A percentile compares a stretch with the other conserved stretches of the same genome.
phyloP scores from a whole-genome alignment of 371 early-diverging fungal species.

The Haplosporangium sp. region DNA sequence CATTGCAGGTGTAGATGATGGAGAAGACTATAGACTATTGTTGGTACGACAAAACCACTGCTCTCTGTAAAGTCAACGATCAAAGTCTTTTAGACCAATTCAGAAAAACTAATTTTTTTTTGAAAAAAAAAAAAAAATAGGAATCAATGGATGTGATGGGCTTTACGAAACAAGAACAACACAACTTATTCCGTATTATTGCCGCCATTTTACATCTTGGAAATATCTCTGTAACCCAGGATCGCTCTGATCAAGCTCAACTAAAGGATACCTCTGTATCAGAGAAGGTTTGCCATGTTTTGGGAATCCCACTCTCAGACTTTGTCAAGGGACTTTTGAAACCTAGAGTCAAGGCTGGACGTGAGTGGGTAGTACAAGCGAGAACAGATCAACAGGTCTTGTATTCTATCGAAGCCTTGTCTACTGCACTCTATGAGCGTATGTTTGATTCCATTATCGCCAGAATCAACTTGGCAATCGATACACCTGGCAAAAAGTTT shows the following conservation, averaged over 20 bases:
- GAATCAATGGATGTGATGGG: constrained; percentile 90
- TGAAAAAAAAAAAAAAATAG: constrained; percentile 50
- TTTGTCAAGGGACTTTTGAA: constrained; percentile 91
- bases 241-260: constrained; percentile 90
- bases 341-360: constrained; percentile 96
- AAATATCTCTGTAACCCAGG: constrained; percentile 84
- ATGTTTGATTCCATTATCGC: constrained; percentile 95
- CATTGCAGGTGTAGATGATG: constrained; percentile 96
- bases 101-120: no score
- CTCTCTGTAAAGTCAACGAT: no score
- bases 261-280: constrained; percentile 82
- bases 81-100: no score
- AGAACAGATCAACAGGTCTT: constrained; percentile 90
- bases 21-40: constrained; percentile 83
- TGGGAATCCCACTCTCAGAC: constrained; percentile 90
- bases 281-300: constrained; percentile 94
- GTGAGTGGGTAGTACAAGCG: constrained; percentile 96
- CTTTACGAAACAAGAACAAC: constrained; percentile 81
- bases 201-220: constrained; percentile 98
- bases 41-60: constrained; percentile 57
- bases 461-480: constrained; percentile 91
- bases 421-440: constrained; percentile 97
- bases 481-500: constrained; percentile 71
- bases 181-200: constrained; percentile 86
- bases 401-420: constrained; percentile 94